Evolutionary conservation across 2,329 filamentous ascomycete species (phyloP).

Genomic region (Fusarium siculi): DNA sequence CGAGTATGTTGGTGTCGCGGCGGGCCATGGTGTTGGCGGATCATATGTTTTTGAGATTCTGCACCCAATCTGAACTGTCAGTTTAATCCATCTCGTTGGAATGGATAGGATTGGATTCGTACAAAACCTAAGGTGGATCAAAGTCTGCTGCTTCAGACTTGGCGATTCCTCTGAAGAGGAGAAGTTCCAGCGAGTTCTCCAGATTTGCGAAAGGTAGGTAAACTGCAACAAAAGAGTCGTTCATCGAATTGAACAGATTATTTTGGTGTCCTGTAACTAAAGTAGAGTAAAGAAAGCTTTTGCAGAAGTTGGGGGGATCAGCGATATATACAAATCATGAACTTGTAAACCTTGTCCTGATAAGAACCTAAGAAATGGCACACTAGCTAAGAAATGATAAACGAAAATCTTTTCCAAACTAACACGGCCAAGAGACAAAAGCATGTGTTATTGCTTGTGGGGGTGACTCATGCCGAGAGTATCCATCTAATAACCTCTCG

Average conservation of each 20-base stretch:
- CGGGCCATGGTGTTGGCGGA: background rate
- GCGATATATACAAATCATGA: background rate
- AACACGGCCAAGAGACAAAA: background rate
- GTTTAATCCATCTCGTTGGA: rapidly evolving
- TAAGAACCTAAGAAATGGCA: background rate
- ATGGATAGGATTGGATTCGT: background rate
- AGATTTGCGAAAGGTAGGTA: background rate
- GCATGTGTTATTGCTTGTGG: background rate
- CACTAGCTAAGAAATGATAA: background rate
- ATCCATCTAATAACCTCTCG: background rate
- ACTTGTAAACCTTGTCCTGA: background rate
- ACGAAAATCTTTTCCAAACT: background rate
- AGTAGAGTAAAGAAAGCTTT: background rate
- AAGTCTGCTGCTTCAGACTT: constrained; percentile 10
- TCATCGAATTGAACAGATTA: background rate
- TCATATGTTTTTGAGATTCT: background rate
- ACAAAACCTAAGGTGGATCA: constrained; percentile 1
- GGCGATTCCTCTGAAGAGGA: constrained; percentile 1
- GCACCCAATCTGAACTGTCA: background rate
- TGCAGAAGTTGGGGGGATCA: background rate
- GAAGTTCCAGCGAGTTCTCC: background rate
- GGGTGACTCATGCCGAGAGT: constrained; percentile 1
- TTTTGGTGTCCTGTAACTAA: background rate
- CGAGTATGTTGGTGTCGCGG: background rate
- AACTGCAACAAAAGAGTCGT: background rate